phyloP scores from a whole-genome alignment of 106 monocot species.

The Xerophyta viscosa region DNA sequence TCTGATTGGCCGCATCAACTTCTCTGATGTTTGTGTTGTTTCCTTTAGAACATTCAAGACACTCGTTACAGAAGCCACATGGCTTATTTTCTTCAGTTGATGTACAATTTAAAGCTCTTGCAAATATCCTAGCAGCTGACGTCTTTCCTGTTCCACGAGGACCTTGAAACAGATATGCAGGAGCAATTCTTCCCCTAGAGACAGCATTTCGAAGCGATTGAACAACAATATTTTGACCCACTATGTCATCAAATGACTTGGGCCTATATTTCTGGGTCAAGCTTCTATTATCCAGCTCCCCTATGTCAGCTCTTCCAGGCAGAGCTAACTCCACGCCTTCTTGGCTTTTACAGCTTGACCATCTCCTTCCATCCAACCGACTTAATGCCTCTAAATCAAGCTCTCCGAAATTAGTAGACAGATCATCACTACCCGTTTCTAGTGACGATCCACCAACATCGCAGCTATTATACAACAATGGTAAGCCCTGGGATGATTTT shows the following conservation, averaged over 20 bases:
- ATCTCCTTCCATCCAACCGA: slow-evolving; percentile 78
- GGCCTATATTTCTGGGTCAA: slow-evolving; percentile 52
- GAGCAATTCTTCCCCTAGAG: slow-evolving; percentile 43
- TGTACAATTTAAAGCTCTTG: slow-evolving; percentile 65
- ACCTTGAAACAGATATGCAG: slow-evolving; percentile 74
- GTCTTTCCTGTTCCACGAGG: slow-evolving; percentile 73
- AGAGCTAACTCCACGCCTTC: slow-evolving; percentile 34
- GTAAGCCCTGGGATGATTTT: slow-evolving; percentile 42
- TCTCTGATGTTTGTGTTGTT: slow-evolving; percentile 32
- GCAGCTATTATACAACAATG: slow-evolving; percentile 45
- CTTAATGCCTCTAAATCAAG: slow-evolving; percentile 83
- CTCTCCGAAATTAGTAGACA: slow-evolving; percentile 71
- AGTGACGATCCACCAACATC: slow-evolving; percentile 39
- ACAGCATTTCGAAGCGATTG: slow-evolving; percentile 61
- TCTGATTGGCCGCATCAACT: slow-evolving; percentile 39
- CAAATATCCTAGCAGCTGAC: slow-evolving; percentile 53
- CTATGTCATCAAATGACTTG: slow-evolving; percentile 48
- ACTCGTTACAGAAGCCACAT: slow-evolving; percentile 53
- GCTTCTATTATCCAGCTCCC: slow-evolving; percentile 29
- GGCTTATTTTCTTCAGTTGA: slow-evolving; percentile 43
- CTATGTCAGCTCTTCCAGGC: slow-evolving; percentile 16
- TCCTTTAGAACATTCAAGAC: slow-evolving; percentile 31
- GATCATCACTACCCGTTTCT: slow-evolving; percentile 60
- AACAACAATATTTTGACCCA: slow-evolving; percentile 66
- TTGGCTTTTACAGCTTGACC: slow-evolving; percentile 86